phyloP scores from a whole-genome alignment of 768 basidiomycete genomes.

The Pholiota conissans region DNA sequence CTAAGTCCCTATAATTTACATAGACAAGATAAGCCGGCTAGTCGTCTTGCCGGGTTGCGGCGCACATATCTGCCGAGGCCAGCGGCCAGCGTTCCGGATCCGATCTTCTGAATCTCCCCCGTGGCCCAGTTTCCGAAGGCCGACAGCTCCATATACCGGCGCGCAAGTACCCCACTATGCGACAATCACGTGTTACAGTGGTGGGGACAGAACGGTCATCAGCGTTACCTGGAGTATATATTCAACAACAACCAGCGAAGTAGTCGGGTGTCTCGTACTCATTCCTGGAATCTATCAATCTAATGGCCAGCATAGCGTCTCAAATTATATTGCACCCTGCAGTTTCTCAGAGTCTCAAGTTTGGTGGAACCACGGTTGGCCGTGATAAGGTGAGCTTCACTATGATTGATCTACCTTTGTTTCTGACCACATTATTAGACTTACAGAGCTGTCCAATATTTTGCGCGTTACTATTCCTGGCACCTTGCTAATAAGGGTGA shows the following conservation, averaged over 20 bases:
- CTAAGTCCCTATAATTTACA: no score
- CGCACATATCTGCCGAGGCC: no score
- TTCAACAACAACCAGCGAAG: neutral
- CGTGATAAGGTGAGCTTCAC: conserved; percentile 75
- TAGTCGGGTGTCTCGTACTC: conserved; percentile 6
- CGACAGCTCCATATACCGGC: no score
- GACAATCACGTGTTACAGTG: conserved; percentile 23
- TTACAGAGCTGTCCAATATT: conserved; percentile 90
- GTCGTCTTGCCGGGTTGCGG: no score
- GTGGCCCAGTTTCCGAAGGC: no score
- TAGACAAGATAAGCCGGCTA: no score
- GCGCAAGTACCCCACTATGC: conserved; percentile 9
- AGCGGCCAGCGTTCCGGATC: no score
- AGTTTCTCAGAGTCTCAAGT: conserved; percentile 73
- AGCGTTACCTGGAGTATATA: neutral
- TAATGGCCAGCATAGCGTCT: conserved; percentile 57
- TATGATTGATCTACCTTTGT: neutral
- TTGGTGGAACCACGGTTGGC: conserved; percentile 79
- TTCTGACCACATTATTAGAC: conserved; percentile 42
- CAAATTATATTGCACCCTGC: conserved; percentile 87
- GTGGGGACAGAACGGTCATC: conserved; percentile 12
- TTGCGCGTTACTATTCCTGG: conserved; percentile 88
- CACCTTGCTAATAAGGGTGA: conserved; percentile 67
- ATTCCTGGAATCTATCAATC: conserved; percentile 8
- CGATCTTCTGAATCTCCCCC: no score